Percentiles rank a stretch among this genome's conserved stretches.
These are phyloP conservation scores for Suillus americanus DNA, from an alignment of 768 basidiomycete species.

Conservation along the genomic window DNA sequence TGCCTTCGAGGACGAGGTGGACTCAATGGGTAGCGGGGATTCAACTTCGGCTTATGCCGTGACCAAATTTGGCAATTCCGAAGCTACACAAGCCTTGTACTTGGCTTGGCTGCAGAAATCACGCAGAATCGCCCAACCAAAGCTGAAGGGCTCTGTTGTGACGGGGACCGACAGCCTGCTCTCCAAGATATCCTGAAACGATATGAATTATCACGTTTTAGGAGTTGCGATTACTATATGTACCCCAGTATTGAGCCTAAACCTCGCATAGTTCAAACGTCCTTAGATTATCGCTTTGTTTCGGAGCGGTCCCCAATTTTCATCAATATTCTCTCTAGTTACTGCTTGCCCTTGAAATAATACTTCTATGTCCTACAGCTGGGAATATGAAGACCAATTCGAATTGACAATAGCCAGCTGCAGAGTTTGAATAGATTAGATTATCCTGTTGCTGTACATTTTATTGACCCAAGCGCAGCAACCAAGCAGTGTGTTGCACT, in stretches of 20 bases:
- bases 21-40: constrained; percentile 18
- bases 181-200: background rate
- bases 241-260: background rate
- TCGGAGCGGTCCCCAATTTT: background rate
- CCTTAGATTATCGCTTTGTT: background rate
- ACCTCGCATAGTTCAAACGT: background rate
- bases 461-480: background rate
- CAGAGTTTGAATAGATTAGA: background rate
- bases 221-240: background rate
- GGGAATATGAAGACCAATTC: background rate
- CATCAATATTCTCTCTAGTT: background rate
- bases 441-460: background rate
- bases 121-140: background rate
- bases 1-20: constrained; percentile 15
- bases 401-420: background rate
- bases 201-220: background rate
- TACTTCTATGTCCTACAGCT: background rate
- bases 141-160: background rate
- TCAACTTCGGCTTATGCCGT: constrained; percentile 30
- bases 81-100: background rate
- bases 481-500: background rate
- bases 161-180: background rate
- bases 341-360: background rate
- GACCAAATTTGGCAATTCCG: constrained; percentile 12
- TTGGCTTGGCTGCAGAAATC: background rate